A percentile compares a stretch with the other conserved stretches of the same genome.
These are phyloP conservation scores for Chytriomyces sp. DNA, from an alignment of 192 early-diverging fungal species.

Conservation along the genomic window DNA sequence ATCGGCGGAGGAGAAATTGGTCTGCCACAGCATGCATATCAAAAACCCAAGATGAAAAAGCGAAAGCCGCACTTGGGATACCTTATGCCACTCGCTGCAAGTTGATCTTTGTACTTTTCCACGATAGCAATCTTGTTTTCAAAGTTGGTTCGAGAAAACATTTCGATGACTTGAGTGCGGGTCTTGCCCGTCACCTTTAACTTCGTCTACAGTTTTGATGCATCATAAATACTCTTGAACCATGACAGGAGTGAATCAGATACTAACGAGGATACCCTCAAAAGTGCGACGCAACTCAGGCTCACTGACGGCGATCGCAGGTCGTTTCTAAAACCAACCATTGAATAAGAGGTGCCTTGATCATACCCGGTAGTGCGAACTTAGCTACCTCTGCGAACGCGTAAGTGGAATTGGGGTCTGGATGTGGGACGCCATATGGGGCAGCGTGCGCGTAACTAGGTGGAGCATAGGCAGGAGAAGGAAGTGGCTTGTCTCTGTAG, in stretches of 20 bases:
- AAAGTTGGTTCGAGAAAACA: constrained; percentile 11
- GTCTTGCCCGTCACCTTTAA: constrained; percentile 16
- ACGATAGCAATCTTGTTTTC: constrained; percentile 14
- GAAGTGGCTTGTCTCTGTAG: not conserved
- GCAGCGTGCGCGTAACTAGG: not conserved
- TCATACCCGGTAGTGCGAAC: not conserved
- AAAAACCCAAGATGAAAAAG: not conserved
- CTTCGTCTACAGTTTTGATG: not conserved
- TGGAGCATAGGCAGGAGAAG: not conserved
- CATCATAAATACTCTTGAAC: not conserved
- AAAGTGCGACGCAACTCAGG: not conserved
- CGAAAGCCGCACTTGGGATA: not conserved
- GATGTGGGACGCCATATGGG: not conserved
- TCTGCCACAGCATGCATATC: too few species aligned
- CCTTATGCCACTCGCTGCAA: not conserved
- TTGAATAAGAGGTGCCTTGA: not conserved
- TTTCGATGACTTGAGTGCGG: not conserved
- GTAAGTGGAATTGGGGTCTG: not conserved
- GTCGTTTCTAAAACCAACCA: not conserved
- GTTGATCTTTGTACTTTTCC: constrained; percentile 16
- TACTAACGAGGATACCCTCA: not conserved
- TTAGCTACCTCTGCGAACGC: not conserved
- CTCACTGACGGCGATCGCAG: not conserved
- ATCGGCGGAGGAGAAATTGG: too few species aligned
- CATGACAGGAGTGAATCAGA: not conserved